Evolutionary conservation across 192 early-diverging fungal genomes (phyloP), one percentile per base, ranked within the genome.

Genomic region (Entomortierella chlamydospora): DNA sequence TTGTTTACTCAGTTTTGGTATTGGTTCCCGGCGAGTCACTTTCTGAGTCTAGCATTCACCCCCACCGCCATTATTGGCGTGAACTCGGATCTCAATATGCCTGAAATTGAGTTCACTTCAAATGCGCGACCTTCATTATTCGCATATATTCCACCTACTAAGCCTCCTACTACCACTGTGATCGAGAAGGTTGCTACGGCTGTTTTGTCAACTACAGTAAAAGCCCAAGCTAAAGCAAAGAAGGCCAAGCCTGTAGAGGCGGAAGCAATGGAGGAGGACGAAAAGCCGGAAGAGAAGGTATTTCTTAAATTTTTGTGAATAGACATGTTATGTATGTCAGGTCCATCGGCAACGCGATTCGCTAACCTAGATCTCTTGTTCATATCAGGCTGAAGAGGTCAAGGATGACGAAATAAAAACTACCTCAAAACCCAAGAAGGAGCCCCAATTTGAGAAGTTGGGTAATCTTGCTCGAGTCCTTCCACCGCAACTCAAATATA

Each of bases 1-100:
- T 88, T 99, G 33, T 99, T 99, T 71, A 95, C 96, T 26, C 97
- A 99, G 85, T 98, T 98, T 83, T 99, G 98, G 98, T 97, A 96
- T 89, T 99, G 98, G 98, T 98, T 94, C 86, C 98, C 98, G 41
- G 83, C 99, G 72, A 92, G 93, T 30, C 98, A 98, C 85, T 98
- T 99, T 81, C 74, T 99, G 64, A 89, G 93, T 58, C 88, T 99
- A 82, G 87, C 97, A 9, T 98, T 99, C 74, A 94, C 91, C 42
- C 97, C 98, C 7, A 99, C 98, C 2, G 95, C 93, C 41, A 80
- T 99, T 41, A 98, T 99, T 84, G 98, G 95, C 10, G 85, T 99
- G 60, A 96, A 97, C 83, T 91, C 91, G 60, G 86, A 97, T 58
- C 83, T 99, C 26, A 80, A 92, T 83, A 90, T 91, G 62, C 97